Evolutionary conservation across 1,139 yeast species (phyloP).

Genomic region (Candida frijolesensis): DNA sequence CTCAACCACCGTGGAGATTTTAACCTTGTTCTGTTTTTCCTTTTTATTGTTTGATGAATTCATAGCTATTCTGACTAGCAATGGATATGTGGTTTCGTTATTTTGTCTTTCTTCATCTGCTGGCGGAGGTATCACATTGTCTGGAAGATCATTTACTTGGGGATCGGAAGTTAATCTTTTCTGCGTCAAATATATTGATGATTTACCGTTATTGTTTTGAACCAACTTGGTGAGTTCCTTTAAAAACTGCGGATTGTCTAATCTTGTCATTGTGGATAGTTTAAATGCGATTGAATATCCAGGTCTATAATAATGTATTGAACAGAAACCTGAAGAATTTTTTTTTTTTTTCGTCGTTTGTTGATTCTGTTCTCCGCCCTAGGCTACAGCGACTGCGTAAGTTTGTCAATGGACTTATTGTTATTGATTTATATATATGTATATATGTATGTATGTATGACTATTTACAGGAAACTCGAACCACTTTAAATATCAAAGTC

Average conservation of each 20-base stretch:
- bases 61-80: conserved; percentile 56
- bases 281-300: background rate
- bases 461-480: conserved; percentile 2
- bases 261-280: conserved; percentile 32
- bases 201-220: conserved; percentile 36
- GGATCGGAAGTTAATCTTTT: conserved; percentile 35
- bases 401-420: background rate
- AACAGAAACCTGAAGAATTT: background rate
- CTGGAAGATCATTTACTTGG: conserved; percentile 32
- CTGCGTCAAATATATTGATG: conserved; percentile 47
- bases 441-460: background rate
- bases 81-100: conserved; percentile 39
- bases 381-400: background rate
- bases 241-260: conserved; percentile 42
- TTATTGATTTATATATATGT: background rate
- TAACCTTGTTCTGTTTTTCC: conserved; percentile 48
- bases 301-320: background rate
- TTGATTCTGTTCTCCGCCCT: background rate
- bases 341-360: conserved; percentile 1
- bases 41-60: conserved; percentile 48
- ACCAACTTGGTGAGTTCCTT: conserved; percentile 31
- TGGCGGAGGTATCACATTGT: conserved; percentile 31
- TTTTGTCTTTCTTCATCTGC: conserved; percentile 10
- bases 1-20: conserved; percentile 67
- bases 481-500: conserved; percentile 26